phyloP scores from a whole-genome alignment of 1,284 basidiomycete species.

The Cutaneotrichosporon sp. region DNA sequence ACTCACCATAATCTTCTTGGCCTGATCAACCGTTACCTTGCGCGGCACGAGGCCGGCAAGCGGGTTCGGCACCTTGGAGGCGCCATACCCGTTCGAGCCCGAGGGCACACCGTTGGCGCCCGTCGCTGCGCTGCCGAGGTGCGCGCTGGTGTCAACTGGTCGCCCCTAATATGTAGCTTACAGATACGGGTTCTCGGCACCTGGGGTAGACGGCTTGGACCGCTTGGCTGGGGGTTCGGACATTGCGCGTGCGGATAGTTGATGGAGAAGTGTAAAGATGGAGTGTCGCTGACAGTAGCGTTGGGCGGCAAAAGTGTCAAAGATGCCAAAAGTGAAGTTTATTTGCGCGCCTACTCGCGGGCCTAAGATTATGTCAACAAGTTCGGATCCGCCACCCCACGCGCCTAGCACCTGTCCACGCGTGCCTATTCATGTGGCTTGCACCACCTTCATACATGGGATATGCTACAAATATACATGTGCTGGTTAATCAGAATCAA shows the following conservation, averaged over 20 bases:
- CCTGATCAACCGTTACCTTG: conserved; percentile 67
- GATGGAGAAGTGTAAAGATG: background rate
- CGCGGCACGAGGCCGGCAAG: conserved; percentile 73
- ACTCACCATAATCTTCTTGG: conserved; percentile 65
- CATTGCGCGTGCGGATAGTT: conserved; percentile 8
- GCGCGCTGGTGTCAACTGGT: conserved; percentile 22
- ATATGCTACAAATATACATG: too few species aligned
- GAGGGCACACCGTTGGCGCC: conserved; percentile 14
- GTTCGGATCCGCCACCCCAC: background rate
- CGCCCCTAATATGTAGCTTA: conserved; percentile 4
- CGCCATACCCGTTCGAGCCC: conserved; percentile 3
- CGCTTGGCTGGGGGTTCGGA: conserved; percentile 41
- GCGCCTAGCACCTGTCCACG: background rate
- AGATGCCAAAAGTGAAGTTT: background rate
- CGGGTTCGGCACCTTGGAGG: conserved; percentile 48
- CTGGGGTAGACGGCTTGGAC: conserved; percentile 28
- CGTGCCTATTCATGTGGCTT: too few species aligned
- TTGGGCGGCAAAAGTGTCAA: conserved; percentile 3
- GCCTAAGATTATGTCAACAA: background rate
- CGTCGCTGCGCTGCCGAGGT: conserved; percentile 16
- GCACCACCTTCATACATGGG: too few species aligned
- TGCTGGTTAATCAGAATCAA: background rate
- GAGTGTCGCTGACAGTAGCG: background rate
- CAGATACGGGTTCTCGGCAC: conserved; percentile 42
- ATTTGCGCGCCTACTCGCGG: background rate